Evolutionary conservation across 306 rosid species (phyloP).

Genomic region (Dryas octopetala): DNA sequence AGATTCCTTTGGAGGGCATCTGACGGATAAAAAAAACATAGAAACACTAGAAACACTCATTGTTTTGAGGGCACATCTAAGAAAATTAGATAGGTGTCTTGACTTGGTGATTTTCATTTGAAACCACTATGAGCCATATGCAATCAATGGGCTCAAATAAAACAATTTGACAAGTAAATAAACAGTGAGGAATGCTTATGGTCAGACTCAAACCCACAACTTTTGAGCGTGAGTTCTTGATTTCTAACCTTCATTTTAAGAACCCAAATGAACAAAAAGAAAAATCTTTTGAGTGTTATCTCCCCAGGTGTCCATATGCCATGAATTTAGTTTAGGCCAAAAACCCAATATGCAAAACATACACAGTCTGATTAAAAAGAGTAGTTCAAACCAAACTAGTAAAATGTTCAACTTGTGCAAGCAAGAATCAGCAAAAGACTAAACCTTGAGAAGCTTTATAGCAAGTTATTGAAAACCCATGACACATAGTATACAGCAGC

Average conservation of each 20-base stretch:
- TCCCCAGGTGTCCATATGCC: background rate
- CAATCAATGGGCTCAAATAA: background rate
- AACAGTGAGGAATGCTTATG: background rate
- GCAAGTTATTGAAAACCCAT: background rate
- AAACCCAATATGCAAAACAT: background rate
- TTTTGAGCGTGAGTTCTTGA: background rate
- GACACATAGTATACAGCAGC: background rate
- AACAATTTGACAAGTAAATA: background rate
- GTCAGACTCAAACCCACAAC: constrained; percentile 4
- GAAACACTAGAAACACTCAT: background rate
- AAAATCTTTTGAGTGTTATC: background rate
- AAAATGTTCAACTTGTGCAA: background rate
- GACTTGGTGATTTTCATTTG: background rate
- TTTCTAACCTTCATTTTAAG: background rate
- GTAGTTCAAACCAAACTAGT: background rate
- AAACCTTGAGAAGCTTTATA: background rate
- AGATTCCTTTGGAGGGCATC: constrained; percentile 1
- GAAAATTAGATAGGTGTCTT: background rate
- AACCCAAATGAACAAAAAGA: background rate
- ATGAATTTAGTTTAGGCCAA: background rate
- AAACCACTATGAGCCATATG: too few species aligned
- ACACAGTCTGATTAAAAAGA: background rate
- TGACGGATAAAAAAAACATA: background rate
- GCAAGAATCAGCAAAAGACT: background rate
- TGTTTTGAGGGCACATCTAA: background rate